A percentile compares a stretch with the other conserved stretches of the same genome.
phyloP scores from a whole-genome alignment of 192 early-diverging fungal genomes.

The Thoreauomyces humboldtii region DNA sequence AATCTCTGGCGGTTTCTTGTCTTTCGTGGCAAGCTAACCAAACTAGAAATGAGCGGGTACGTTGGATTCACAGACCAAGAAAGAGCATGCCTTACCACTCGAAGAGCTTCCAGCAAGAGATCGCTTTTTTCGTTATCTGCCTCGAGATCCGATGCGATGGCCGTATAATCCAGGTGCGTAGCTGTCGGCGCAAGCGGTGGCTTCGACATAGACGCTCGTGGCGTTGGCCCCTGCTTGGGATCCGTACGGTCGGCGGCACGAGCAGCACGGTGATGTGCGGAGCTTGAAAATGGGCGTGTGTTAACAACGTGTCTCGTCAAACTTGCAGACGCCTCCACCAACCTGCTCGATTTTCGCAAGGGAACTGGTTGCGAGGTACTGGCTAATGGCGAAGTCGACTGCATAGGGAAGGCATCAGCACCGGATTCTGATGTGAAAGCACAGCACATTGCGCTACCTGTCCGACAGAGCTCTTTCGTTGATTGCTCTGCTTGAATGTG shows the following conservation, averaged over 20 bases:
- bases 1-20: neutral
- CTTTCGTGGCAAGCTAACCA: neutral
- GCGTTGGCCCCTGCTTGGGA: neutral
- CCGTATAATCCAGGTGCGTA: constrained; percentile 29
- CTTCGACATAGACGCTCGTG: too few relatives aligned
- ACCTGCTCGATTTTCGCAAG: neutral
- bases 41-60: too few relatives aligned
- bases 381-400: neutral
- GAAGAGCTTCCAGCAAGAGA: constrained; percentile 37
- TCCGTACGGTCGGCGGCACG: constrained; percentile 5
- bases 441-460: neutral
- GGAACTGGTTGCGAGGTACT: neutral
- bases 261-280: constrained; percentile 9
- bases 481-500: constrained; percentile 34
- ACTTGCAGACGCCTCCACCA: neutral
- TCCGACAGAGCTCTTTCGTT: constrained; percentile 1
- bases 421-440: neutral
- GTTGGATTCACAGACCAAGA: too few relatives aligned
- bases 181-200: neutral
- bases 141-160: constrained; percentile 29
- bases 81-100: constrained; percentile 28
- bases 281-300: neutral
- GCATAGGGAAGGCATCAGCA: neutral
- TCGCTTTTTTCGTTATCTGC: constrained; percentile 9
- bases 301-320: neutral